Conservation (phyloP, 306 rosid genomes). For the Luffa aegyptiaca region DNA sequence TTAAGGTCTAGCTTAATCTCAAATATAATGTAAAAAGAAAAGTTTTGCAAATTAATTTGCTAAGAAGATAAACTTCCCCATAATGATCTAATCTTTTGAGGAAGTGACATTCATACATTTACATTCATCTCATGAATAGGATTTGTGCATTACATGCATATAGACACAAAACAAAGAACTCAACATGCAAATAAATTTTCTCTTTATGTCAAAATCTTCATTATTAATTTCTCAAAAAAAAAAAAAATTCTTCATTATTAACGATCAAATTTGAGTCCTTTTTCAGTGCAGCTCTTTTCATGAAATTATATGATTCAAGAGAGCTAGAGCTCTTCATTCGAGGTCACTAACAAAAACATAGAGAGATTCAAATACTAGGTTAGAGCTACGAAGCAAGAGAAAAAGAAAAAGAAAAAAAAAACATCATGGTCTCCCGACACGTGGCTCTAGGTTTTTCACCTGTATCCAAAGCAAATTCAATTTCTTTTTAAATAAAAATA, state of each 20-base stretch:
- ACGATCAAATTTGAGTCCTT: background rate
- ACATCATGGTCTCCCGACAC: conserved; percentile 7
- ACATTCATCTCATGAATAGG: background rate
- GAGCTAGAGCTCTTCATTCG: background rate
- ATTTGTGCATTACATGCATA: background rate
- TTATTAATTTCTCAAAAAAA: background rate
- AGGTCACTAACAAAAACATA: background rate
- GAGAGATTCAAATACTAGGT: conserved; percentile 15
- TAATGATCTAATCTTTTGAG: too few species aligned
- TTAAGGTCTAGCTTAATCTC: background rate
- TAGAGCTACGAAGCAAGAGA: background rate
- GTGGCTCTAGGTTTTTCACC: conserved; percentile 10
- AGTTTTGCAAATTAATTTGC: too few species aligned
- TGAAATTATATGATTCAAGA: background rate
- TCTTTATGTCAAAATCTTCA: background rate
- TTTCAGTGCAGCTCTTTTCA: background rate
- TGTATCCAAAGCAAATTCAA: background rate
- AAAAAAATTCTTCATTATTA: background rate
- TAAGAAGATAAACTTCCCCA: too few species aligned
- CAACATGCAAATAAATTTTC: background rate
- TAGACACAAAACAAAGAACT: background rate
- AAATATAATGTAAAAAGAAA: too few species aligned
- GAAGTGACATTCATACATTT: too few species aligned
- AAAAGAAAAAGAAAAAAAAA: background rate
- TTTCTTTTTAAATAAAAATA: too few species aligned